phyloP scores from a whole-genome alignment of 371 early-diverging fungal species.

The Neoconidiobolus thromboides region DNA sequence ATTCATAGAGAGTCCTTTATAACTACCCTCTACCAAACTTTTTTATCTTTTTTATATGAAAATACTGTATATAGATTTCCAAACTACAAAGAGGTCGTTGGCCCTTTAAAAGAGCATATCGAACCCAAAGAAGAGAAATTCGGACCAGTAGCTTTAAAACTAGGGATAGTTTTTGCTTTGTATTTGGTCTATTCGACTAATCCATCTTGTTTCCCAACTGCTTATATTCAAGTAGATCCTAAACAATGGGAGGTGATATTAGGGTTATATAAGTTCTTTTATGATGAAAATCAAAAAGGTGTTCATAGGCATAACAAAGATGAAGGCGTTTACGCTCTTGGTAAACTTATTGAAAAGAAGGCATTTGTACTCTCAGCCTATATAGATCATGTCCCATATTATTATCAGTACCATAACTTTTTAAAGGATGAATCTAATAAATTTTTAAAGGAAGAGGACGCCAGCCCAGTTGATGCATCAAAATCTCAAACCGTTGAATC shows the following conservation, averaged over 20 bases:
- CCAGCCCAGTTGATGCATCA: too few species aligned
- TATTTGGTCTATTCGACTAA: background rate
- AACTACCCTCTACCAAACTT: background rate
- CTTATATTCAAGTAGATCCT: background rate
- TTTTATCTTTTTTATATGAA: background rate
- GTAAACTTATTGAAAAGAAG: background rate
- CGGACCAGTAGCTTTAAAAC: background rate
- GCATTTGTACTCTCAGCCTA: background rate
- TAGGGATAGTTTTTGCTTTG: background rate
- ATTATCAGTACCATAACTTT: background rate
- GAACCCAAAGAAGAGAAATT: background rate
- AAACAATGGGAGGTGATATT: background rate
- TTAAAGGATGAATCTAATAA: too few species aligned
- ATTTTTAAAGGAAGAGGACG: too few species aligned
- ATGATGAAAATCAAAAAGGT: too few species aligned
- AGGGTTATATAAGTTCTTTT: background rate
- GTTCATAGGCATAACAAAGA: too few species aligned
- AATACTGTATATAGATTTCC: background rate
- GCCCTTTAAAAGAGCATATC: too few species aligned
- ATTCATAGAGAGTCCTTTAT: background rate
- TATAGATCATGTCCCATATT: background rate
- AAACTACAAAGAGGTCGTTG: too few species aligned
- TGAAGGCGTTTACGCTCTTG: constrained; percentile 1
- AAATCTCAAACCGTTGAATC: too few species aligned
- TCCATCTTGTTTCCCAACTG: background rate